Conservation (phyloP, 441 rosid genomes). For the Capsella rubella region DNA sequence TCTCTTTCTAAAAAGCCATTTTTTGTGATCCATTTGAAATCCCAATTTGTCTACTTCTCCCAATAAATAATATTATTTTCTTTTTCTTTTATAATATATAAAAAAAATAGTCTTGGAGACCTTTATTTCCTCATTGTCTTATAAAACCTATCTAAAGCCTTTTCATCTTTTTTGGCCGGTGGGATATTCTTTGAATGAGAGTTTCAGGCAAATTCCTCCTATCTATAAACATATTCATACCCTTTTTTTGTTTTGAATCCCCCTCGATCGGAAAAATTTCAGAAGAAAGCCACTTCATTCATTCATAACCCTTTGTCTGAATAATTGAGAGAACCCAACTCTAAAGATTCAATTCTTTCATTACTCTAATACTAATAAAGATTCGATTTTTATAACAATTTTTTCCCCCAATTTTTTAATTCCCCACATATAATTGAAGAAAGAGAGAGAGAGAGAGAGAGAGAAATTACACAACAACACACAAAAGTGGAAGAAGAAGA, state of each 20-base stretch:
- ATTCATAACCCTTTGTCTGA: conserved; percentile 28
- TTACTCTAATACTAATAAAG: conserved; percentile 8
- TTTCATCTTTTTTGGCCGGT: conserved; percentile 37
- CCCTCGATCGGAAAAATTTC: conserved; percentile 18
- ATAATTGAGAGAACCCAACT: conserved; percentile 43
- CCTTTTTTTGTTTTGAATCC: not conserved
- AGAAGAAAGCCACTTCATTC: not conserved
- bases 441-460: conserved; percentile 17
- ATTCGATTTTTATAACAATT: conserved; percentile 25
- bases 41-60: conserved; percentile 46
- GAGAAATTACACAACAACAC: not conserved
- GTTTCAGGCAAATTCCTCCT: conserved; percentile 29
- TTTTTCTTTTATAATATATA: not conserved
- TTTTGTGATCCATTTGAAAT: conserved; percentile 46
- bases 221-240: not conserved
- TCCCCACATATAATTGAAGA: conserved; percentile 42
- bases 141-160: conserved; percentile 46
- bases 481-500: conserved; percentile 19
- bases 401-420: not conserved
- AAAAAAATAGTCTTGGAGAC: not conserved
- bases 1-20: conserved; percentile 38
- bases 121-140: conserved; percentile 33
- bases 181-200: conserved; percentile 36
- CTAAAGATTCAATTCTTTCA: conserved; percentile 37
- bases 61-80: not conserved